Base-by-base conservation (phyloP, 1,284 basidiomycete species). In the Stereum hirsutum region DNA sequence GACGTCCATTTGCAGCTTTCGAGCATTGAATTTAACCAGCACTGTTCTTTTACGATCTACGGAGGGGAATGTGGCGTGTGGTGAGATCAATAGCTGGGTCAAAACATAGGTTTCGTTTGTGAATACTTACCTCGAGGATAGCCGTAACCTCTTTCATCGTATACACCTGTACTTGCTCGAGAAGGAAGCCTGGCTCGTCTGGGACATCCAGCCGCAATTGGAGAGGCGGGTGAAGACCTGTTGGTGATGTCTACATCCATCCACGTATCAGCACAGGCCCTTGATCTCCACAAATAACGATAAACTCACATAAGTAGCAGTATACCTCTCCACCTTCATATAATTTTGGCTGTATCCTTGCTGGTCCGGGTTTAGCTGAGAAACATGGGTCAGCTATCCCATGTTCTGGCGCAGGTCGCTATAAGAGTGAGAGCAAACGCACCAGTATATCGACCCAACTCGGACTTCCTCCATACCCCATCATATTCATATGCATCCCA, bases 371-470 rank as follows among this genome's bases (percentile, higher is more conserved):
- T 20, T 28, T 25, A 28, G 14, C 28, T 23, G 15, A 41, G 42
- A 24, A 30, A 27, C 21, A n/a, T 15, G 17, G n/a, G n/a, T n/a
- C n/a, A n/a, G n/a, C n/a, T n/a, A n/a, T n/a, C 31, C 8, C 8
- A 30, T 5, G 35, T 6, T 1, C 1, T 14, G 12, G 24, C 14
- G n/a, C 6, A 6, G n/a, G 2, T 19, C 4, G 14, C 19, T 24
- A n/a, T 7, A 10, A 11, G 23, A 19, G 5, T 19, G 32, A 40
- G 19, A 46, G 8, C 4, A 43, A 10, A 62, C 74, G 47, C 50
- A 83, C 82, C 54, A 85, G 54, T 38, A 81, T 62, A 55, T 83
- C 81, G 6, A 86, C 65, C 86, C 85, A 89, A 52, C 77, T 84
- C n/a, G n/a, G n/a, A n/a, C n/a, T n/a, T n/a, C n/a, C n/a, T n/a